phyloP scores from a whole-genome alignment of 257 asterid genomes.

The Gynochthodes officinalis region DNA sequence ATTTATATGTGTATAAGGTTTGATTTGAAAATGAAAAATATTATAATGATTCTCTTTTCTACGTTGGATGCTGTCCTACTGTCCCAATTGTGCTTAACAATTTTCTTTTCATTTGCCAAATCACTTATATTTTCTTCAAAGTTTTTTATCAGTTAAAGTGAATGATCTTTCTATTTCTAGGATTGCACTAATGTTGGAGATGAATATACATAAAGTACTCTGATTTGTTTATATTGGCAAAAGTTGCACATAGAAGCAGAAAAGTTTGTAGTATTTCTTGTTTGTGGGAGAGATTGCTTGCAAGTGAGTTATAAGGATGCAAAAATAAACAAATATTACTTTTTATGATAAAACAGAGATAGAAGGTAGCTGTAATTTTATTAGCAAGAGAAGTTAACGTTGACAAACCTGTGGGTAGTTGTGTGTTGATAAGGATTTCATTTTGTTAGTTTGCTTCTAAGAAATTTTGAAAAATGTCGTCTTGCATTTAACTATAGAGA shows the following conservation, averaged over 20 bases:
- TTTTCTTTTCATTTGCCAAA: not conserved
- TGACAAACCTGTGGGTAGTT: not conserved
- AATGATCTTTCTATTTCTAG: not conserved
- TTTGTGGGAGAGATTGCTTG: slow-evolving; percentile 1
- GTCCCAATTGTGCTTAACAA: not conserved
- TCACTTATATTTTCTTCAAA: not conserved
- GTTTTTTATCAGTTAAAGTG: not conserved
- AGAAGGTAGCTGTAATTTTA: not conserved
- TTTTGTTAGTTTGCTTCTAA: not conserved
- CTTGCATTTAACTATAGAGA: not conserved
- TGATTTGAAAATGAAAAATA: not conserved
- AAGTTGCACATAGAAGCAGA: not conserved
- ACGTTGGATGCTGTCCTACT: not conserved
- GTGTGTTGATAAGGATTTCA: not conserved
- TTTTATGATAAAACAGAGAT: too few species aligned
- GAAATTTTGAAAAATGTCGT: not conserved
- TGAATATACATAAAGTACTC: not conserved
- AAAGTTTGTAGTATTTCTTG: not conserved
- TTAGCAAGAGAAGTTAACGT: not conserved
- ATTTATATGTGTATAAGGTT: not conserved
- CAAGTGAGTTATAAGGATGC: not conserved
- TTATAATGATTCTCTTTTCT: not conserved
- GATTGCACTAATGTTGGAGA: not conserved
- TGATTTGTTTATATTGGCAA: not conserved
- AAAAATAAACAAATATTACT: too few species aligned